Base-by-base conservation (phyloP, 202 grass and related monocot species). In the Digitaria exilis region DNA sequence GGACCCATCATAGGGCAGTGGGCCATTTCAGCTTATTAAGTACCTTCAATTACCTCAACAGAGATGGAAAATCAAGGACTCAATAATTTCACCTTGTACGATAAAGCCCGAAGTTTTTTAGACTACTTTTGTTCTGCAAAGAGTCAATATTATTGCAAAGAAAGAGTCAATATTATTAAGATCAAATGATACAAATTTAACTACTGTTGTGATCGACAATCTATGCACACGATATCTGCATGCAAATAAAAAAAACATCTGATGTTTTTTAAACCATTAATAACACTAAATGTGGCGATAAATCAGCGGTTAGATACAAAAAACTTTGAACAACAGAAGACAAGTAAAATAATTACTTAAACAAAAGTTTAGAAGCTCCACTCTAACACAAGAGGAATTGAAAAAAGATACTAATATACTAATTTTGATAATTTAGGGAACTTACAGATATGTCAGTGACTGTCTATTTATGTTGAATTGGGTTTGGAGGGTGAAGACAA, bases 381-480 rank as follows among this genome's bases (percentile, higher is more conserved):
- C 14, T 9, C 14, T 3, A 28, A 28, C 16, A 59, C 32, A 59
- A 19, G 30, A 59, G 14, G 32, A 48, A 69, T 69, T 13, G n/a
- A 16, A 24, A 30, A 34, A 65, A 80, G n/a, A 45, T 29, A 35
- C 8, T 64, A 55, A 7, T 64, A 8, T 41, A 65, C 34, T 32
- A 73, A 42, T 13, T 67, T 72, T 80, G 50, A 22, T 28, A 72
- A 31, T 45, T 72, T 64, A 52, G 66, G 57, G 16, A 64, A 72
- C 65, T 79, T 83, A 54, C 80, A 78, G 65, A 77, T 17, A 78
- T 19, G 42, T 45, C 8, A 58, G 9, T 12, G 74, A 6, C n/a
- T 43, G 18, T 52, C 71, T 29, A 28, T 78, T 29, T 15, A 57
- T 49, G 48, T 37, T 30, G 21, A 76, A 57, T 69, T 79, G 49